Base-by-base conservation (phyloP, 2,329 filamentous ascomycete species). In the Apiospora malaysiana region DNA sequence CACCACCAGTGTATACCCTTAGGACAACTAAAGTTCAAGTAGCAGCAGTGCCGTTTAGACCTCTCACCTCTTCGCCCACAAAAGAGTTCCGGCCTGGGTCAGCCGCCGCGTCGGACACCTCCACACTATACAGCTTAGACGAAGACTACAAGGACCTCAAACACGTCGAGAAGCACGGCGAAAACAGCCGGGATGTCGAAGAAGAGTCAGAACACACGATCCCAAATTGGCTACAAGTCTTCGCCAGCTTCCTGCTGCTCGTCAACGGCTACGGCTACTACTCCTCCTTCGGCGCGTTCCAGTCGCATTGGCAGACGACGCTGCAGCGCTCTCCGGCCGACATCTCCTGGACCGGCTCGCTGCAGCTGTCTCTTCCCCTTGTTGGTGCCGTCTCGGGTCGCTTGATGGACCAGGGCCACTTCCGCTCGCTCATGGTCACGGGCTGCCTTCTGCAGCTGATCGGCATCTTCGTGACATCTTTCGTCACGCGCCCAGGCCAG, bases 271-370 rank as follows among this genome's bases (percentile, higher is more conserved):
- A 84, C 83, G 78, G 87, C 18, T 82, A 87, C 21, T 82, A 87
- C 70, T 86, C 86, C 70, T 84, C 82, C 7, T 89, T 86, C 78
- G 86, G 86, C 66, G 82, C 84, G 51, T 88, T 85, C 73, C 85
- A 89, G 74, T 84, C 84, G 14, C 88, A 87, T 73, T 89, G 89
- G 78, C 82, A 84, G n/a, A 73, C 79, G 63, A 82, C 84, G 21
- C 87, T 84, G 46, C 73, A 81, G 37, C 45, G 16, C 12, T 42
- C 46, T 25, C 40, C 68, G 2, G 42, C 47, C 27, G 49, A 47
- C 47, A 86, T 89, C 73, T 84, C 85, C 51, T 88, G 85, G 84
- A 86, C 88, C 69, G 86, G 86, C 63, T 85, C 85, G 0, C 76
- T 87, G 27, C 85, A 87, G 70, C 82, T 83, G 4, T 87, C 88